A percentile compares a stretch with the other conserved stretches of the same genome.
These are phyloP conservation scores for Monilinia fructicola DNA, from an alignment of 2,329 filamentous ascomycete genomes.

Conservation along the genomic window DNA sequence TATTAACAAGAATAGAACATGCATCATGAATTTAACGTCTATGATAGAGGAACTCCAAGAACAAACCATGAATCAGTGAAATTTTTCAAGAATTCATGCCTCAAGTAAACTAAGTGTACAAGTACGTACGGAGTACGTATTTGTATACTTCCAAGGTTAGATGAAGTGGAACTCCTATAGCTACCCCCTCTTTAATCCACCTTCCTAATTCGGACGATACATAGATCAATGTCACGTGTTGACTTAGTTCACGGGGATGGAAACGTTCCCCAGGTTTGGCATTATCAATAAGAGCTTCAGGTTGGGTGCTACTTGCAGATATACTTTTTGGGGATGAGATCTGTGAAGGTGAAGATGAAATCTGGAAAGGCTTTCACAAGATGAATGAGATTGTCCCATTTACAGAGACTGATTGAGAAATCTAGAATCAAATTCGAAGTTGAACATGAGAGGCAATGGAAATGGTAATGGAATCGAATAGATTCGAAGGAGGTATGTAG, in stretches of 20 bases:
- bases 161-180: neutral
- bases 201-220: neutral
- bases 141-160: too few relatives aligned
- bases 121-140: too few relatives aligned
- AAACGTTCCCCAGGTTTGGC: neutral
- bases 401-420: too few relatives aligned
- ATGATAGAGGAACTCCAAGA: neutral
- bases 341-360: conserved; percentile 10
- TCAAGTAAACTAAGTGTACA: neutral
- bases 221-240: conserved; percentile 3
- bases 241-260: neutral
- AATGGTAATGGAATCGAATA: too few relatives aligned
- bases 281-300: too few relatives aligned
- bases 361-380: neutral
- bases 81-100: neutral
- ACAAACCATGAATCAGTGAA: neutral
- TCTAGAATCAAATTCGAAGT: neutral
- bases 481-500: too few relatives aligned
- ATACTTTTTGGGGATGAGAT: conserved; percentile 4
- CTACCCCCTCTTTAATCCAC: conserved; percentile 20
- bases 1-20: neutral
- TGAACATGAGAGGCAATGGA: too few relatives aligned
- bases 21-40: neutral
- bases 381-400: neutral
- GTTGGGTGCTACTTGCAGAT: too few relatives aligned